These are phyloP conservation scores for Pichia sp. DNA, from an alignment of 1,139 yeast species.

Conservation along the genomic window DNA sequence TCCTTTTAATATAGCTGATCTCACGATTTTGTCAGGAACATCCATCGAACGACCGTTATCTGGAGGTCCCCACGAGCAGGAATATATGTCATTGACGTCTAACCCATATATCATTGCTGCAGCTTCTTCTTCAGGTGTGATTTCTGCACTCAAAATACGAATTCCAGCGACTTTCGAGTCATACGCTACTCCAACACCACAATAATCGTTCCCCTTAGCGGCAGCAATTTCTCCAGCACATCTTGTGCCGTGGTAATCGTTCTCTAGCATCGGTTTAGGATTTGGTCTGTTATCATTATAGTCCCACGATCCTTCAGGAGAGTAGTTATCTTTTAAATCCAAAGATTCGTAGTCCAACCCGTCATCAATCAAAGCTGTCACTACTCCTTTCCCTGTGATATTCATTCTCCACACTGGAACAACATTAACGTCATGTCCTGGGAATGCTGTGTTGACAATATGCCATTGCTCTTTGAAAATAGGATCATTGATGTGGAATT, in stretches of 20 bases:
- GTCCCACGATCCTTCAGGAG: conserved; percentile 81
- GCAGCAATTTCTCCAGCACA: conserved; percentile 98
- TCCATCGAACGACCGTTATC: conserved; percentile 88
- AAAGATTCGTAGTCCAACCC: conserved; percentile 79
- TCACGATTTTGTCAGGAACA: conserved; percentile 75
- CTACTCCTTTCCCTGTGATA: conserved; percentile 76
- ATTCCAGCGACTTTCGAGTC: conserved; percentile 85
- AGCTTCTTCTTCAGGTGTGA: conserved; percentile 88
- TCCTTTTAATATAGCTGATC: conserved; percentile 79
- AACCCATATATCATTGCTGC: conserved; percentile 76
- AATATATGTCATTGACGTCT: conserved; percentile 83
- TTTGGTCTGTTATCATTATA: conserved; percentile 70
- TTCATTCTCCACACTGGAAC: conserved; percentile 81
- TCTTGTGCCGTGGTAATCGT: conserved; percentile 94
- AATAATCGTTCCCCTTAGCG: conserved; percentile 70
- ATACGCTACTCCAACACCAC: conserved; percentile 95
- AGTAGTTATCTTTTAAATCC: conserved; percentile 71
- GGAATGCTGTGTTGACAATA: conserved; percentile 61
- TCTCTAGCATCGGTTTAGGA: conserved; percentile 77
- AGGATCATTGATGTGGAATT: conserved; percentile 74
- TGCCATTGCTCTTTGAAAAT: conserved; percentile 87
- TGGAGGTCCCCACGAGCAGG: conserved; percentile 99
- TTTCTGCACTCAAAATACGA: conserved; percentile 75
- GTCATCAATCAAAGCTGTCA: conserved; percentile 89
- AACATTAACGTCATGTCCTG: conserved; percentile 85